Conservation (phyloP, 116 monocot species). For the Phalaenopsis hybrid region DNA sequence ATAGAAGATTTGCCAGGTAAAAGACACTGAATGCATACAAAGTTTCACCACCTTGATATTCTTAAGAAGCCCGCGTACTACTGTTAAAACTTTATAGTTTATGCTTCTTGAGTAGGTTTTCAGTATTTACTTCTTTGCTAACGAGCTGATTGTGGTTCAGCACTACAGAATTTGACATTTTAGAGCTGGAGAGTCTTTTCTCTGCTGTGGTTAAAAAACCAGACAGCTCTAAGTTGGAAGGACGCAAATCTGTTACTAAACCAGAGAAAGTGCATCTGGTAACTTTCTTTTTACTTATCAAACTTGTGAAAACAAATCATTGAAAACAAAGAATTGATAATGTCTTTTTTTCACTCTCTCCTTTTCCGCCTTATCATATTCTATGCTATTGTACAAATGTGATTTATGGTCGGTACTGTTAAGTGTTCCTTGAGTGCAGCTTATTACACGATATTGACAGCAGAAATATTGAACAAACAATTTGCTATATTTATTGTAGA, state of each 20-base stretch:
- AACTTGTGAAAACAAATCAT: not conserved
- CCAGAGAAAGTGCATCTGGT: slow-evolving; percentile 96
- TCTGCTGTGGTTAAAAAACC: slow-evolving; percentile 74
- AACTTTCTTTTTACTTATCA: slow-evolving; percentile 12
- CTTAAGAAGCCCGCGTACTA: not conserved
- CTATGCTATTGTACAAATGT: not conserved
- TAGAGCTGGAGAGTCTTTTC: slow-evolving; percentile 88
- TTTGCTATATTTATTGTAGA: not conserved
- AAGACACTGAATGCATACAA: not conserved
- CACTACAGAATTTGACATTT: slow-evolving; percentile 86
- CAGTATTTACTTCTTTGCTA: slow-evolving; percentile 7
- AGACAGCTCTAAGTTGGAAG: slow-evolving; percentile 51
- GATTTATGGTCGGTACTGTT: not conserved
- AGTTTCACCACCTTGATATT: not conserved
- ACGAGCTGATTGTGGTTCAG: slow-evolving; percentile 32
- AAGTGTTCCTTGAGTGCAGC: not conserved
- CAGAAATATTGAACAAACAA: not conserved
- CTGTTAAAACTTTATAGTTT: not conserved
- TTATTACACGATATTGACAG: not conserved
- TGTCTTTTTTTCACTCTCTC: not conserved
- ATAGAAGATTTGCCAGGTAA: not conserved
- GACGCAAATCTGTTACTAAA: slow-evolving; percentile 64
- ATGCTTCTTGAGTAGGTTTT: not conserved
- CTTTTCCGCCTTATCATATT: not conserved
- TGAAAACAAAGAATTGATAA: not conserved